Evolutionary conservation across 495 filamentous ascomycete species (phyloP).

Genomic region (Trichoderma virens): DNA sequence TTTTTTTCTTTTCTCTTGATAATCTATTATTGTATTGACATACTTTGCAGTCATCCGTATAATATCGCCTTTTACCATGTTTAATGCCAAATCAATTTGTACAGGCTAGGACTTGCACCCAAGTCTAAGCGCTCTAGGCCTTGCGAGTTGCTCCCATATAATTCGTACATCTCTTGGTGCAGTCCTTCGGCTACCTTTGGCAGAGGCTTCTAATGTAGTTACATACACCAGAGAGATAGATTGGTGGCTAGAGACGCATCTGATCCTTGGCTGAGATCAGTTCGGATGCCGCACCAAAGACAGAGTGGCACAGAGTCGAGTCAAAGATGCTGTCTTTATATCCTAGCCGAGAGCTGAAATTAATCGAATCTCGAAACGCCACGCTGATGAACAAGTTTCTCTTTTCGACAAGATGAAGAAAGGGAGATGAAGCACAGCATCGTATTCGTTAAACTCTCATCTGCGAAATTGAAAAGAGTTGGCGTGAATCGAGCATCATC

Average conservation of each 20-base stretch:
- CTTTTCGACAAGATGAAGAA: not conserved
- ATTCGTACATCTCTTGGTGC: not conserved
- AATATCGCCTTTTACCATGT: not conserved
- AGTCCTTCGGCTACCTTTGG: not conserved
- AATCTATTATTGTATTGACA: not conserved
- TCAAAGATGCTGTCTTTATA: not conserved
- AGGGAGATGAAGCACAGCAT: not conserved
- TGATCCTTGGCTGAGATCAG: not conserved
- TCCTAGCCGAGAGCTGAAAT: not conserved
- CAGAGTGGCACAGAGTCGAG: not conserved
- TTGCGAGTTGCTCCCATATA: not conserved
- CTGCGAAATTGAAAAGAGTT: not conserved
- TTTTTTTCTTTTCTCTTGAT: not conserved
- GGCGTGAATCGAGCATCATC: not conserved
- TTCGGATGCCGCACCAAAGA: not conserved
- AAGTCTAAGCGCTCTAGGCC: not conserved
- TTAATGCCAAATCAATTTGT: not conserved
- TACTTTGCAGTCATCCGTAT: slow-evolving; percentile 1
- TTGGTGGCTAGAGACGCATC: not conserved
- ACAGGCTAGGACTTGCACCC: not conserved
- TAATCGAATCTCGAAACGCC: slow-evolving; percentile 1
- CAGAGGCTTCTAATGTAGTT: not conserved
- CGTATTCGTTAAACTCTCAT: not conserved
- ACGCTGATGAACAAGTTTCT: slow-evolving; percentile 1
- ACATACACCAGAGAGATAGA: not conserved